Evolutionary conservation across 2,329 filamentous ascomycete species (phyloP).

Genomic region (Onygenales sp.): DNA sequence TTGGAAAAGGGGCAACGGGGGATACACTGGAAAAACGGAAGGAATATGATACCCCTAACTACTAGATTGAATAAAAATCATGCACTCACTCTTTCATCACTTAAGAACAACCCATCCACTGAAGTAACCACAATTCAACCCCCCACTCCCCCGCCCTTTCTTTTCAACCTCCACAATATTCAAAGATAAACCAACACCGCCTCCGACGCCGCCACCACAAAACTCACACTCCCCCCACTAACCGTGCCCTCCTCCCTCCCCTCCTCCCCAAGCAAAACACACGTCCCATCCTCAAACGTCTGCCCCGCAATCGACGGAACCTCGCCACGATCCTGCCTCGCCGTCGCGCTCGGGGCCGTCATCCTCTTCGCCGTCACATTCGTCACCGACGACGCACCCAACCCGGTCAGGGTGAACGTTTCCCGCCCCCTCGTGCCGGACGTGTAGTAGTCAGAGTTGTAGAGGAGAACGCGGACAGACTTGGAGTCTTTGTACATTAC

Average conservation of each 20-base stretch:
- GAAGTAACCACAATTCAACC: no score
- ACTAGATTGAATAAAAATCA: no score
- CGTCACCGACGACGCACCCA: constrained; percentile 16
- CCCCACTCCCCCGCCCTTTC: no score
- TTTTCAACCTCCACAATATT: no score
- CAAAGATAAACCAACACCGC: constrained; percentile 39
- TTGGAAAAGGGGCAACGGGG: no score
- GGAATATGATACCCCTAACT: no score
- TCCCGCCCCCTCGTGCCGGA: constrained; percentile 21
- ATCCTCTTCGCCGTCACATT: constrained; percentile 36
- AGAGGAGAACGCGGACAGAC: constrained; percentile 33
- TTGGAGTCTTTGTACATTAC: constrained; percentile 32
- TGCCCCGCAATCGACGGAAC: constrained; percentile 39
- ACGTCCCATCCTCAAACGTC: constrained; percentile 38
- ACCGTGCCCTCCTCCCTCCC: constrained; percentile 12
- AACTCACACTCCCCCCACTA: constrained; percentile 25
- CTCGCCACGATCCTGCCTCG: constrained; percentile 36
- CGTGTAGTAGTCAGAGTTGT: constrained; percentile 23
- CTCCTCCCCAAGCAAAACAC: constrained; percentile 31
- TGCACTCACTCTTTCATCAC: no score
- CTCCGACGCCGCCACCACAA: constrained; percentile 38
- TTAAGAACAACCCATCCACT: no score
- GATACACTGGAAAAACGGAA: no score
- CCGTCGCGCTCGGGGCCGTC: constrained; percentile 35
- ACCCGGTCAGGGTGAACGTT: constrained; percentile 34